Conservation (phyloP, 2,329 filamentous ascomycete genomes). For the Pseudogymnoascus sp. region DNA sequence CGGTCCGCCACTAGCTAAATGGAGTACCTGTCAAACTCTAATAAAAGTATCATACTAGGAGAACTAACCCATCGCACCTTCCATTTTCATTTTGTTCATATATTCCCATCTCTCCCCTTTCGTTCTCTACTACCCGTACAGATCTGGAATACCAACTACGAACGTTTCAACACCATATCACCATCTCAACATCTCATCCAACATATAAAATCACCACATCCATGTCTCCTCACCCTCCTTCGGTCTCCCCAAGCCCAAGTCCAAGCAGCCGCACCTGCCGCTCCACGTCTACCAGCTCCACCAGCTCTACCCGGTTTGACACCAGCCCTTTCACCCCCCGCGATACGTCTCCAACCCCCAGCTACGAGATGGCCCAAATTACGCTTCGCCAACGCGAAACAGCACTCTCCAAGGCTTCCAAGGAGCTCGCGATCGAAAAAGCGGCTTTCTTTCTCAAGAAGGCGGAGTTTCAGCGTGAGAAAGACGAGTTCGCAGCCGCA, state of each 20-base stretch:
- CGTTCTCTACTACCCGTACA: neutral
- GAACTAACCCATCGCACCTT: neutral
- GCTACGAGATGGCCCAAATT: neutral
- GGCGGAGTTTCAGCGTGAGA: neutral
- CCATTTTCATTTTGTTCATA: neutral
- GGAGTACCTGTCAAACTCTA: neutral
- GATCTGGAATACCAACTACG: neutral
- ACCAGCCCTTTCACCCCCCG: neutral
- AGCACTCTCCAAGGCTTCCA: neutral
- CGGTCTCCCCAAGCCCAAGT: neutral
- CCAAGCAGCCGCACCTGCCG: neutral
- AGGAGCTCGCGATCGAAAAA: neutral
- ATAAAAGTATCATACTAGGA: neutral
- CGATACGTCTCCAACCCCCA: neutral
- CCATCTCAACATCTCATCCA: too few relatives aligned
- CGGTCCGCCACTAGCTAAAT: neutral
- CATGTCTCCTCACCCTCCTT: neutral
- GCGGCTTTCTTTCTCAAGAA: neutral
- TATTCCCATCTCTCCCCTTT: neutral
- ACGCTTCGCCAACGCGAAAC: neutral
- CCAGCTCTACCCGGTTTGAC: neutral
- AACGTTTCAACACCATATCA: neutral
- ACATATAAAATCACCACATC: neutral
- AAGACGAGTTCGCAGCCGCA: neutral
- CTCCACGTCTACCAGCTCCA: neutral